Base-by-base conservation (phyloP, 2,329 filamentous ascomycete genomes). In the Penicillium hordei region DNA sequence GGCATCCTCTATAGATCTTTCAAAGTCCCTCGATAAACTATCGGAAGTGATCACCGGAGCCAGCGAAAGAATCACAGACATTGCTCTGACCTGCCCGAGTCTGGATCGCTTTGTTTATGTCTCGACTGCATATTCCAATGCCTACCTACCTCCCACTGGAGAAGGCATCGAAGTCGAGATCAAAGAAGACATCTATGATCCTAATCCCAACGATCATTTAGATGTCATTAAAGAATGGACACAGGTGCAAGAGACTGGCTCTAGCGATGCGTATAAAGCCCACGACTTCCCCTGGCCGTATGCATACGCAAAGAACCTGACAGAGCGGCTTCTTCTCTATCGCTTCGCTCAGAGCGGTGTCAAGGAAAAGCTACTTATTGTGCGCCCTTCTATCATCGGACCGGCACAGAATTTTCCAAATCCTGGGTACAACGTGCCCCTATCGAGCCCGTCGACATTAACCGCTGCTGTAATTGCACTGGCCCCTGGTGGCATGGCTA, bases 221-320 rank as follows among this genome's bases (percentile, higher is more conserved):
- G 13, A 27, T 4, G 40, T 43, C 8, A 5, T n/a, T 2, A 27
- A 43, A 17, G 40, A 43, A 5, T 43, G 40, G 40, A 6, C 5
- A 6, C 40, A 43, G 10, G 40, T 43, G 15, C 7, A 43, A 27
- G 15, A 25, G 40, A 43, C 7, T 1, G 40, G 40, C 1, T 17
- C 40, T 69, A 81, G 27, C 64, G 69, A 55, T 69, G 46, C 50
- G 66, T 57, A 56, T 66, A 27, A 61, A 73, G 58, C 34, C 55
- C 67, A 42, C 61, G 62, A 13, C 15, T 64, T 25, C 27, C 53
- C 40, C 8, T 43, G 57, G 48, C 3, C 44, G 13, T 39, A 48
- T 21, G 33, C 38, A 33, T 23, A 50, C 4, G 48, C 34, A 23
- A 50, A 50, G 48, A 36, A 50, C 48, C 9, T 50, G 23, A 36